Evolutionary conservation across 768 basidiomycete species (phyloP).

Genomic region (Nevesoporus exiguus): DNA sequence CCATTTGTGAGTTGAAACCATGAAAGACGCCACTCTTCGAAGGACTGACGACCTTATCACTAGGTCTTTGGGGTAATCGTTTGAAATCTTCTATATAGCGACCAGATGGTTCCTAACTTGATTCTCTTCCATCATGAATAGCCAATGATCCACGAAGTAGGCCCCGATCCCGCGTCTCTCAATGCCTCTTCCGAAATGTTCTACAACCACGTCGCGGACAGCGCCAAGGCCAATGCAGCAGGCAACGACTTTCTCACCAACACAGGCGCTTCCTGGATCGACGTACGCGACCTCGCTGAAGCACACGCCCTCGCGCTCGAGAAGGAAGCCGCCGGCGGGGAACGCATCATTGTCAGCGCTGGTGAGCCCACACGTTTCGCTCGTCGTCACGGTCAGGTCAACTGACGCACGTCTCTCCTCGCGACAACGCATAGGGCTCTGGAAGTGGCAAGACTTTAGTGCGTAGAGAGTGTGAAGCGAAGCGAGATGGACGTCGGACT

Average conservation of each 20-base stretch:
- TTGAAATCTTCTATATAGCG: neutral
- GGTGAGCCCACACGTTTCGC: slow-evolving; percentile 15
- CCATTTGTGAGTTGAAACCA: slow-evolving; percentile 30
- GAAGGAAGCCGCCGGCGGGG: slow-evolving; percentile 48
- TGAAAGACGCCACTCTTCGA: no score
- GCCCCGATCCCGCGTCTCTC: slow-evolving; percentile 29
- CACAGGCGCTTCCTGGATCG: slow-evolving; percentile 38
- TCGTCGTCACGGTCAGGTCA: neutral
- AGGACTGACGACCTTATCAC: neutral
- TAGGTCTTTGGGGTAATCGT: slow-evolving; percentile 30
- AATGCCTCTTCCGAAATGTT: slow-evolving; percentile 38
- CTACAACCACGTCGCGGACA: slow-evolving; percentile 33
- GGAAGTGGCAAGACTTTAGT: slow-evolving; percentile 34
- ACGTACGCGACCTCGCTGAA: slow-evolving; percentile 54
- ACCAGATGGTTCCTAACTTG: no score
- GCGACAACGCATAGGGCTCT: slow-evolving; percentile 23
- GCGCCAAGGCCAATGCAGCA: slow-evolving; percentile 16
- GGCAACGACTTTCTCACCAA: slow-evolving; percentile 25
- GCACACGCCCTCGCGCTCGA: slow-evolving; percentile 54
- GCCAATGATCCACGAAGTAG: no score
- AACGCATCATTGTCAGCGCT: slow-evolving; percentile 52
- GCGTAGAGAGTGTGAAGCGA: no score
- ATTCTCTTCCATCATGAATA: no score
- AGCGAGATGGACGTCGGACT: no score
- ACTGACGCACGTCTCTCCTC: no score